A percentile compares a stretch with the other conserved stretches of the same genome.
These are phyloP conservation scores for Lactuca saligna DNA, from an alignment of 129 eudicot species.

Conservation along the genomic window DNA sequence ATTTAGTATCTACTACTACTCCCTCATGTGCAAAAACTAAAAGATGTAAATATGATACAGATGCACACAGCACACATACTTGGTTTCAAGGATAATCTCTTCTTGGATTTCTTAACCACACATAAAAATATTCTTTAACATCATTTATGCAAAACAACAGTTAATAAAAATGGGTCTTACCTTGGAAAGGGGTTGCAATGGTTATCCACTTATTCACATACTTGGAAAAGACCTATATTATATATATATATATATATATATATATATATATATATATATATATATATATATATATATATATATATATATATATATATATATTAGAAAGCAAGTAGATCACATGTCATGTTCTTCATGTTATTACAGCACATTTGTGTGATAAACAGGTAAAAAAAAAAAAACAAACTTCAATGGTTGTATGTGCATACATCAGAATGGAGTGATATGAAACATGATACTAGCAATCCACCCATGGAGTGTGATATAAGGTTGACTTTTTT, in stretches of 20 bases:
- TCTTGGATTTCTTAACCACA: too few species aligned
- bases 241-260: background rate
- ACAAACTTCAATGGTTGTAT: background rate
- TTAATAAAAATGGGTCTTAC: too few species aligned
- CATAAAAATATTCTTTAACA: too few species aligned
- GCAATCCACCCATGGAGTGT: slow-evolving; percentile 90
- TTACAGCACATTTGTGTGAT: background rate
- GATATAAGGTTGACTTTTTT: slow-evolving; percentile 80
- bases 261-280: too few species aligned
- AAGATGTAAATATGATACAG: too few species aligned
- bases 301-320: too few species aligned
- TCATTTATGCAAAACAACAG: too few species aligned
- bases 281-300: too few species aligned
- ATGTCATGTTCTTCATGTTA: slow-evolving; percentile 17
- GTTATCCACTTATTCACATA: slow-evolving; percentile 89
- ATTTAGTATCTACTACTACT: too few species aligned
- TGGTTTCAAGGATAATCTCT: too few species aligned
- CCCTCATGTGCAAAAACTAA: too few species aligned
- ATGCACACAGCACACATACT: too few species aligned
- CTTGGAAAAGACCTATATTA: slow-evolving; percentile 66
- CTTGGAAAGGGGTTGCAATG: slow-evolving; percentile 94
- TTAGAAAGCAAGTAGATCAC: background rate
- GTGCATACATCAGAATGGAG: slow-evolving; percentile 67
- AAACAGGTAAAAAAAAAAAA: background rate
- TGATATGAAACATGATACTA: slow-evolving; percentile 68